Evolutionary conservation across 2,329 filamentous ascomycete genomes (phyloP).

Genomic region (Talaromyces atroroseus): DNA sequence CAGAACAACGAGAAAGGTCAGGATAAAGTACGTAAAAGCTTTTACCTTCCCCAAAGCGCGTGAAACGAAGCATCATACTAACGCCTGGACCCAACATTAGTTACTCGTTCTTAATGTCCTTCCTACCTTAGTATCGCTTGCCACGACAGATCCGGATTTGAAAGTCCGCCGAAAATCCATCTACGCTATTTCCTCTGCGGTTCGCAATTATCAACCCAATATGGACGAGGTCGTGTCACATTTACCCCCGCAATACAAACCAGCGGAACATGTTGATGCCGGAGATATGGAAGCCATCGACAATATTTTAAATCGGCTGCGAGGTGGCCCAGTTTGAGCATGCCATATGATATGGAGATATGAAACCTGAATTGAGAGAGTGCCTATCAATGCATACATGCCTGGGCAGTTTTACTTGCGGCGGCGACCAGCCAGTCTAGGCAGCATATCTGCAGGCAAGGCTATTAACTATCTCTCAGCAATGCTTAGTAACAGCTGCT

Average conservation of each 20-base stretch:
- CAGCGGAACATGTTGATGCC: conserved; percentile 63
- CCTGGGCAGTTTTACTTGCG: not conserved
- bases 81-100: conserved; percentile 23
- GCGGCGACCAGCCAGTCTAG: not conserved
- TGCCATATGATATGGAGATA: not conserved
- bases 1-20: conserved; percentile 90
- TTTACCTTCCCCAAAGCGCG: not conserved
- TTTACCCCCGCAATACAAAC: conserved; percentile 56
- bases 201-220: conserved; percentile 82
- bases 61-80: not conserved
- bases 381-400: not conserved
- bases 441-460: not conserved
- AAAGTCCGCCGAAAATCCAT: conserved; percentile 78
- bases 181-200: conserved; percentile 78
- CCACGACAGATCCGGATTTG: conserved; percentile 54
- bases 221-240: conserved; percentile 61
- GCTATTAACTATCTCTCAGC: not conserved
- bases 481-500: not conserved
- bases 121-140: conserved; percentile 61
- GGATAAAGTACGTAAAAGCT: conserved; percentile 52
- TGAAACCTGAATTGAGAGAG: not conserved
- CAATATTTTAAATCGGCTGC: conserved; percentile 62
- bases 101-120: conserved; percentile 61
- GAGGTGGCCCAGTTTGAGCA: conserved; percentile 35
- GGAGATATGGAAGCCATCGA: conserved; percentile 84